These are phyloP conservation scores for Chlorella ohadii DNA, from an alignment of 139 green algal genomes.

Conservation along the genomic window DNA sequence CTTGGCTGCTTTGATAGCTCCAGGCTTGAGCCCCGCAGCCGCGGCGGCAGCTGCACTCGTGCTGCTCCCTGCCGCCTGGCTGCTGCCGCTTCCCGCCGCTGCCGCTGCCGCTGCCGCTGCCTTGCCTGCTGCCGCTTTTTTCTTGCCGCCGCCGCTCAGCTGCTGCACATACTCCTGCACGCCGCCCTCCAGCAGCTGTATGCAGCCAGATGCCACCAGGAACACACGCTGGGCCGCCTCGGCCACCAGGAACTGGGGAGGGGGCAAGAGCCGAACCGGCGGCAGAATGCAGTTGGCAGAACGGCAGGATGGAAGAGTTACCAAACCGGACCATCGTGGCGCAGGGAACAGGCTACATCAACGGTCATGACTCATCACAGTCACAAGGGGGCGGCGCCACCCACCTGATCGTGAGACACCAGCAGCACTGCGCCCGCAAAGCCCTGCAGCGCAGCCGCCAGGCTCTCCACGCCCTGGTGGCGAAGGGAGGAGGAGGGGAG, in stretches of 20 bases:
- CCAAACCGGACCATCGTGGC: too few species aligned
- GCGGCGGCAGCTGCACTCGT: neutral
- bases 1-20: neutral
- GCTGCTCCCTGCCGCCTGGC: neutral
- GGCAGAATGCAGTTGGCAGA: too few species aligned
- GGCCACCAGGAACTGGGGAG: conserved; percentile 46
- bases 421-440: conserved; percentile 87
- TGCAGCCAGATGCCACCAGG: conserved; percentile 6
- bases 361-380: too few species aligned
- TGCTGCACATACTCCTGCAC: conserved; percentile 32
- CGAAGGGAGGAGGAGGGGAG: too few species aligned
- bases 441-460: conserved; percentile 65
- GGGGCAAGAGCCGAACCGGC: too few species aligned
- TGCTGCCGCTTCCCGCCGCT: neutral
- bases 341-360: too few species aligned
- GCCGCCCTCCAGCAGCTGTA: conserved; percentile 19
- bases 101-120: neutral
- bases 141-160: conserved; percentile 20
- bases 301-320: too few species aligned
- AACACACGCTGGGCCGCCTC: conserved; percentile 20
- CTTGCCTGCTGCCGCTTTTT: neutral
- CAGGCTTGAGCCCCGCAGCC: neutral
- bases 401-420: conserved; percentile 77
- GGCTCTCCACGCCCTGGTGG: conserved; percentile 73
- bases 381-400: neutral